Percentiles rank a stretch among this genome's conserved stretches.
phyloP scores from a whole-genome alignment of 2,329 filamentous ascomycete genomes.

The Pezicula carpinea region DNA sequence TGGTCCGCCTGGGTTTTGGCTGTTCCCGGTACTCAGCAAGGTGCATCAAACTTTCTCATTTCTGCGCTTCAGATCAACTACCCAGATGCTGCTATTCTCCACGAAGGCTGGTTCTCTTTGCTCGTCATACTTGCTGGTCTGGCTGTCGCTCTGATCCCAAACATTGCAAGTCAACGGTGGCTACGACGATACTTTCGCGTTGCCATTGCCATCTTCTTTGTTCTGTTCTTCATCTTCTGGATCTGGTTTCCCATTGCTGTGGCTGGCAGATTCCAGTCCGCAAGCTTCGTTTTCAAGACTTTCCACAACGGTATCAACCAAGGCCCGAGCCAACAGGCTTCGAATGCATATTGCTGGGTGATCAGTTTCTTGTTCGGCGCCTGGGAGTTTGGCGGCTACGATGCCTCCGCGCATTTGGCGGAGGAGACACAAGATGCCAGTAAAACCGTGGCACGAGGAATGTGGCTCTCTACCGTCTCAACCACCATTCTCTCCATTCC shows the following conservation, averaged over 20 bases:
- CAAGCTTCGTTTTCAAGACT: slow-evolving; percentile 28
- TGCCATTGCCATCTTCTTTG: slow-evolving; percentile 32
- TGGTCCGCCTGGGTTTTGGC: slow-evolving; percentile 20
- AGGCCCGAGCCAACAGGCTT: slow-evolving; percentile 29
- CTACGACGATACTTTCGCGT: slow-evolving; percentile 34
- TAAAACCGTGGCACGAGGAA: slow-evolving; percentile 33
- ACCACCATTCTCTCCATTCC: slow-evolving; percentile 34
- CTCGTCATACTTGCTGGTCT: slow-evolving; percentile 32
- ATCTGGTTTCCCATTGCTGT: slow-evolving; percentile 35
- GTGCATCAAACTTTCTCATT: slow-evolving; percentile 35
- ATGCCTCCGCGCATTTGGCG: slow-evolving; percentile 32
- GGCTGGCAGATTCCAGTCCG: slow-evolving; percentile 29
- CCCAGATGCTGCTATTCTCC: slow-evolving; percentile 28
- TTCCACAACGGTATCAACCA: slow-evolving; percentile 37
- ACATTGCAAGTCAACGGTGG: slow-evolving; percentile 29
- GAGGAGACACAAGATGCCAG: slow-evolving; percentile 35
- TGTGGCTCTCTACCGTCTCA: slow-evolving; percentile 33
- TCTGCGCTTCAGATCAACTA: slow-evolving; percentile 34
- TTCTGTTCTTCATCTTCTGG: slow-evolving; percentile 32
- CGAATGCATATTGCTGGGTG: slow-evolving; percentile 33
- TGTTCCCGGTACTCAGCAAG: slow-evolving; percentile 36
- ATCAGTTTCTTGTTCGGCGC: slow-evolving; percentile 32
- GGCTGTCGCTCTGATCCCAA: slow-evolving; percentile 33
- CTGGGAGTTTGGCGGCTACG: slow-evolving; percentile 33
- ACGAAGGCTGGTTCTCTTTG: slow-evolving; percentile 34